A percentile compares a stretch with the other conserved stretches of the same genome.
phyloP scores from a whole-genome alignment of 2,329 filamentous ascomycete species.

The Paecilomyces fulvus region DNA sequence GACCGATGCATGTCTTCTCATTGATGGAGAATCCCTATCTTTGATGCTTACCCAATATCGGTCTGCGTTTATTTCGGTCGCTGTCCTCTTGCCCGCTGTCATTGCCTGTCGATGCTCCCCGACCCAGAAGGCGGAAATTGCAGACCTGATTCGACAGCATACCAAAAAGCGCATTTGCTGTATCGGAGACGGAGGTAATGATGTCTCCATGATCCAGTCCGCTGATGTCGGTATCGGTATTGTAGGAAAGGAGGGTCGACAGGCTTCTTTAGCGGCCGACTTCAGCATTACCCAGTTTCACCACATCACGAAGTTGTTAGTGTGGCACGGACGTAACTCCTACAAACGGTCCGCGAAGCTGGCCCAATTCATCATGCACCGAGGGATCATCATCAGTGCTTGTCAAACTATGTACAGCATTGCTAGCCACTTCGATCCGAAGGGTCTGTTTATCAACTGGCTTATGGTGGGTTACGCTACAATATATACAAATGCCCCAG shows the following conservation, averaged over 20 bases:
- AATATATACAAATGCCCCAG: constrained; percentile 85
- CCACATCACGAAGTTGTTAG: constrained; percentile 90
- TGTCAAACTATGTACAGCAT: constrained; percentile 98
- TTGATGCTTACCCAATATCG: constrained; percentile 77
- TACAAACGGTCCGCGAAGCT: constrained; percentile 96
- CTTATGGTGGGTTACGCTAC: constrained; percentile 94
- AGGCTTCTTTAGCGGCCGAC: constrained; percentile 89
- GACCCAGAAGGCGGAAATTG: constrained; percentile 92
- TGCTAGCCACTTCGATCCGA: constrained; percentile 82
- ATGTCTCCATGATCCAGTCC: constrained; percentile 98
- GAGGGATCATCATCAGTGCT: constrained; percentile 87
- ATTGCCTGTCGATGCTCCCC: constrained; percentile 95
- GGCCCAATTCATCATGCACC: constrained; percentile 95
- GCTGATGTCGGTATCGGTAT: constrained; percentile 97
- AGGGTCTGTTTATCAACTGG: constrained; percentile 94
- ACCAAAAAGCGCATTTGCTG: constrained; percentile 95
- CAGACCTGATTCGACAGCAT: constrained; percentile 77
- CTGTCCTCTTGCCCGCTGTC: constrained; percentile 80
- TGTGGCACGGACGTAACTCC: constrained; percentile 96
- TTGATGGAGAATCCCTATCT: constrained; percentile 84
- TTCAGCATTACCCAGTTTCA: constrained; percentile 95
- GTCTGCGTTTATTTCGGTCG: constrained; percentile 76
- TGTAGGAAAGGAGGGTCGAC: constrained; percentile 92
- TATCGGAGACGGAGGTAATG: constrained; percentile 96
- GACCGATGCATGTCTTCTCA: constrained; percentile 76